These are phyloP conservation scores for Alternaria hordeiaustralica DNA, from an alignment of 2,329 filamentous ascomycete genomes.

Conservation along the genomic window DNA sequence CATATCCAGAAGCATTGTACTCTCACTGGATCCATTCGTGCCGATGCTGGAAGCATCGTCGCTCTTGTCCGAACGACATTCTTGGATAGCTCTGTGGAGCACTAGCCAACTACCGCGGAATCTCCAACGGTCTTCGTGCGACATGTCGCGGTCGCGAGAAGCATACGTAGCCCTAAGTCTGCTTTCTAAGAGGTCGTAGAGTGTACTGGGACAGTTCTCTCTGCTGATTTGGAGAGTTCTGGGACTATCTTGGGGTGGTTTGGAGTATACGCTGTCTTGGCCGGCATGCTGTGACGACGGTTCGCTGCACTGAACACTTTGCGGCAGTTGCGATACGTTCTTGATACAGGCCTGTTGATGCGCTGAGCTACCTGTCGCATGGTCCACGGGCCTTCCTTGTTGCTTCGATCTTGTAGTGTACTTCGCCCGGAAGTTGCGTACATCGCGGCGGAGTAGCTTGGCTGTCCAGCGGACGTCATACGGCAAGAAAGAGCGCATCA, in stretches of 20 bases:
- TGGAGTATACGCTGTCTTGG: neutral
- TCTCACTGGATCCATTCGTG: neutral
- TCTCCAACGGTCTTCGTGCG: slow-evolving; percentile 21
- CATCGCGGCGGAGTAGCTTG: slow-evolving; percentile 28
- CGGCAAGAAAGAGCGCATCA: slow-evolving; percentile 1
- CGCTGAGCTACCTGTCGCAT: neutral
- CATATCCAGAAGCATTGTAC: slow-evolving; percentile 13
- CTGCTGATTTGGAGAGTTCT: neutral
- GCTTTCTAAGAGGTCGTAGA: slow-evolving; percentile 16
- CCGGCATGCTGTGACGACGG: neutral
- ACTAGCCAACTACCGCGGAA: slow-evolving; percentile 29
- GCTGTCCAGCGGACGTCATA: slow-evolving; percentile 16
- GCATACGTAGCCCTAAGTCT: slow-evolving; percentile 16
- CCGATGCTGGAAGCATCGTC: slow-evolving; percentile 14
- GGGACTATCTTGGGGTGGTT: neutral
- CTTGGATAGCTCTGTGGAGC: slow-evolving; percentile 20
- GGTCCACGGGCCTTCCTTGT: neutral
- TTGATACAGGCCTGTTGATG: neutral
- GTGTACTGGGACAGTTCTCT: neutral
- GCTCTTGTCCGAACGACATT: slow-evolving; percentile 20
- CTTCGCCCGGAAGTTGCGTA: slow-evolving; percentile 16
- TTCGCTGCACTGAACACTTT: neutral
- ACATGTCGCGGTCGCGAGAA: slow-evolving; percentile 9
- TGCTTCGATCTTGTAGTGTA: slow-evolving; percentile 4
- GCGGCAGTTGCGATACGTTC: neutral